Percentiles rank a stretch among this genome's conserved stretches.
These are phyloP conservation scores for Coemansia sp. DNA, from an alignment of 192 early-diverging fungal genomes.

Conservation along the genomic window DNA sequence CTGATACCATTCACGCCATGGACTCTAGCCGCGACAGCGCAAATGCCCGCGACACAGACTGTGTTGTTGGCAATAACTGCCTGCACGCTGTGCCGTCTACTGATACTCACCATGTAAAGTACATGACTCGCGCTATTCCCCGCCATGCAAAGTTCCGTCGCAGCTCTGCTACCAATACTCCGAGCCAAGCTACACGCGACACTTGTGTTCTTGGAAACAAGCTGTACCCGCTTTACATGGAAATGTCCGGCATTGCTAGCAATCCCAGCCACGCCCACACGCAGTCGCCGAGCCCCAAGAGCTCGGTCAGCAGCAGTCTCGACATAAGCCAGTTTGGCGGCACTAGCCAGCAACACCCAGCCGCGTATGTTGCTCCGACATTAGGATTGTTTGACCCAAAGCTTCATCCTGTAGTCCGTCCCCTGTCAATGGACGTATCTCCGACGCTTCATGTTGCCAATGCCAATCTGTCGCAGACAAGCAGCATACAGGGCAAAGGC, in stretches of 20 bases:
- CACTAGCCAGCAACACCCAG: not conserved
- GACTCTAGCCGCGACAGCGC: not conserved
- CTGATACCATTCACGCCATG: constrained; percentile 38
- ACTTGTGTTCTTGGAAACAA: constrained; percentile 27
- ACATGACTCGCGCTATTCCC: constrained; percentile 30
- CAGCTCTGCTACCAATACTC: not conserved
- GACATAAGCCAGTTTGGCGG: not conserved
- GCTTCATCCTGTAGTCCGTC: constrained; percentile 37
- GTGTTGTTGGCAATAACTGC: constrained; percentile 21
- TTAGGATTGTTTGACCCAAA: constrained; percentile 19
- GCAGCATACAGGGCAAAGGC: not conserved
- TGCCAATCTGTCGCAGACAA: not conserved
- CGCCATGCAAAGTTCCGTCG: constrained; percentile 23
- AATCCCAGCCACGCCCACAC: not conserved
- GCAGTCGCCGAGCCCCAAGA: constrained; percentile 4
- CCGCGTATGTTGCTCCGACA: constrained; percentile 9
- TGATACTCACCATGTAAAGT: constrained; percentile 14
- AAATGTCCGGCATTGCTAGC: not conserved
- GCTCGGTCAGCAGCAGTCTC: not conserved
- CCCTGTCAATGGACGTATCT: constrained; percentile 34
- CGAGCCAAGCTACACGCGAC: constrained; percentile 3
- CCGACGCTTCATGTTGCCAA: constrained; percentile 15
- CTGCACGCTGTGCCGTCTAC: not conserved
- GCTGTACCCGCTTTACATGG: constrained; percentile 9
- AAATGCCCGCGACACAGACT: constrained; percentile 14